Conservation (phyloP, 2,329 filamentous ascomycete species). For the Ophiostoma himal-ulmi region DNA sequence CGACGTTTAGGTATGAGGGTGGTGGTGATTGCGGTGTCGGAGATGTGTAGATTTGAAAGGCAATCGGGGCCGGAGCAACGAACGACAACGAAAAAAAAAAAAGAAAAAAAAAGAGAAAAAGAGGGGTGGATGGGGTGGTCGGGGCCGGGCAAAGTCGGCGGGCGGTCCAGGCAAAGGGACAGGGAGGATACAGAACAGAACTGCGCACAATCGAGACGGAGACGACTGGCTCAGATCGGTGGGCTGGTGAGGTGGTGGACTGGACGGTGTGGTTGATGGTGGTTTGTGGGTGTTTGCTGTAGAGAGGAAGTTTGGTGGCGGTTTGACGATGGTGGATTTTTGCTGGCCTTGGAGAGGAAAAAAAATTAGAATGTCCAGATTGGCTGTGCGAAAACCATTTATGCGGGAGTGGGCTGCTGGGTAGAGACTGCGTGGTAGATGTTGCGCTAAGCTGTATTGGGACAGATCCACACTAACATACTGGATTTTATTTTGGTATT, state of each 20-base stretch:
- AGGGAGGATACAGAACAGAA: background rate
- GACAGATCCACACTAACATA: background rate
- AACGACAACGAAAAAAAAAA: background rate
- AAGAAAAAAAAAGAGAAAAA: conserved; percentile 7
- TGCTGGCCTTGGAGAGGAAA: conserved; percentile 12
- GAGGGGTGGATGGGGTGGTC: conserved; percentile 11
- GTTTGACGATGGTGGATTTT: conserved; percentile 11
- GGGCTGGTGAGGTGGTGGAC: background rate
- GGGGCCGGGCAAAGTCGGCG: conserved; percentile 3
- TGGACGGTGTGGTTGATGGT: background rate
- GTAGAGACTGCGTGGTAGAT: no score
- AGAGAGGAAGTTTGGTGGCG: background rate
- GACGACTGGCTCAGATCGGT: conserved; percentile 19
- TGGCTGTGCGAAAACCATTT: conserved; percentile 27
- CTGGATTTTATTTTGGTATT: background rate
- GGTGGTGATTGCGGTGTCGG: conserved; percentile 18
- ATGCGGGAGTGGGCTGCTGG: conserved; percentile 16
- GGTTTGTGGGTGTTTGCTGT: conserved; percentile 10
- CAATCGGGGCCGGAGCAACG: conserved; percentile 13
- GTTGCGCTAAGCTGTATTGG: conserved; percentile 12
- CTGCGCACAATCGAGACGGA: conserved; percentile 18
- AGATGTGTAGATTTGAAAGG: conserved; percentile 1
- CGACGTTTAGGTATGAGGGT: conserved; percentile 18
- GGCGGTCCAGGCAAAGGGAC: conserved; percentile 11
- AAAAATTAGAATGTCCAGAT: conserved; percentile 25